Evolutionary conservation across 2,329 filamentous ascomycete species (phyloP), one percentile per base, ranked within the genome.

Genomic region (Aspergillus pseudoviridinutans): DNA sequence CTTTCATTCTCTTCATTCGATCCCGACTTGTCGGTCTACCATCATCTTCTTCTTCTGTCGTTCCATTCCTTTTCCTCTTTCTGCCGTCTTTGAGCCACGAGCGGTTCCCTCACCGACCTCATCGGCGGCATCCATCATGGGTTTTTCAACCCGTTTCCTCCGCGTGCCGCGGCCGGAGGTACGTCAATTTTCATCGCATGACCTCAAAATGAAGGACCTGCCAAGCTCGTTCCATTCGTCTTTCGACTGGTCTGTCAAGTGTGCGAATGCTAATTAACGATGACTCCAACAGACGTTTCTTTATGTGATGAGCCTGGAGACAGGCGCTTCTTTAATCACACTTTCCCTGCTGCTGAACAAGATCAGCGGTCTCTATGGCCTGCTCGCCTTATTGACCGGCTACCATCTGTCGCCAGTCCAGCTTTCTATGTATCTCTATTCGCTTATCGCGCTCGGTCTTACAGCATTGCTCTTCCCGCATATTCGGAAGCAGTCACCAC

Each of bases 381-480:
- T 97, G 47, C 87, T 97, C 65, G 92, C 92, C 58, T 84, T 96
- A 65, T 80, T 96, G 63, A 96, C 92, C 25, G 93, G 93, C 71
- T 92, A 90, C 75, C 81, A 88, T 65, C 85, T 96, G 61, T 92
- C 91, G 54, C 82, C 87, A 29, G 83, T 94, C 25, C 93, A 97
- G 75, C 83, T 96, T 57, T 90, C 89, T 57, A 94, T 95, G 82
- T 97, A 96, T 80, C 82, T 96, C 51, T 96, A 96, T 81, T 94
- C 90, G 27, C 82, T 94, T 60, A 66, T 84, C 61, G 83, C 89
- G 28, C 85, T 96, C 62, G 79, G 82, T 62, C 76, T 89, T 49
- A 83, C 90, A 64, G 80, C 84, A 53, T 83, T 86, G 67, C 86
- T 96, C 50, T 83, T 90, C 68, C 89, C 89, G 51, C 88, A 94